Evolutionary conservation across 2,329 filamentous ascomycete species (phyloP), one percentile per base, ranked within the genome.

Genomic region (Xylariales sp.): DNA sequence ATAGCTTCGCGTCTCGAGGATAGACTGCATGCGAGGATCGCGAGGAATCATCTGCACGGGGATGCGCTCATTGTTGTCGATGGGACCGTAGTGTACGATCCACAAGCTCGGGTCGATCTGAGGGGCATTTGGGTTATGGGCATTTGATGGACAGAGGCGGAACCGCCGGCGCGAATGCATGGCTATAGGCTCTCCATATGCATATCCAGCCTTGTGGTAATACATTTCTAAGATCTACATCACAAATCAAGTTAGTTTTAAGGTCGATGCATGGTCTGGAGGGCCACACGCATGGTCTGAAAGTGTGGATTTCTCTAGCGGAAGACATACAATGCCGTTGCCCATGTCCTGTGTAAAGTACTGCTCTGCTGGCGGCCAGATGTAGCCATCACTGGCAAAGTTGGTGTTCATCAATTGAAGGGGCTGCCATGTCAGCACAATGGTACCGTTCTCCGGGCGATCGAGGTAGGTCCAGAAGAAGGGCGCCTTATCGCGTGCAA

Each of bases 381-480:
- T 73, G 59, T 90, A 94, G 32, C 93, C 93, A 67, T 98, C 91
- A 24, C 85, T 95, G 7, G 91, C 83, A 57, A 90, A 95, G 52
- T 81, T 83, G 2, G 76, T 81, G 4, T 78, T 79, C 39, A 86
- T 63, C 41, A 82, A 77, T 51, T 82, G 75, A 37, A 85, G 70
- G 3, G 91, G 85, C 60, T 96, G 89, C 91, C 91, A 97, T 37
- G 85, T 85, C 46, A 97, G 72, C 57, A 93, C 78, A 30, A 95
- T 76, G 7, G 83, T 84, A 40, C 89, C 89, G 62, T 95, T 88
- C 37, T 74, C 74, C 10, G 91, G 91, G 37, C 81, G 77, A 52
- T 93, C 81, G 40, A 97, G 78, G 60, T 91, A 95, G 31, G 85
- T 90, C 91, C 91, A 98, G 64, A 84, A 87, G 74, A 98, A 90